Conservation (phyloP, 495 filamentous ascomycete genomes). For the Aspergillus affinis region DNA sequence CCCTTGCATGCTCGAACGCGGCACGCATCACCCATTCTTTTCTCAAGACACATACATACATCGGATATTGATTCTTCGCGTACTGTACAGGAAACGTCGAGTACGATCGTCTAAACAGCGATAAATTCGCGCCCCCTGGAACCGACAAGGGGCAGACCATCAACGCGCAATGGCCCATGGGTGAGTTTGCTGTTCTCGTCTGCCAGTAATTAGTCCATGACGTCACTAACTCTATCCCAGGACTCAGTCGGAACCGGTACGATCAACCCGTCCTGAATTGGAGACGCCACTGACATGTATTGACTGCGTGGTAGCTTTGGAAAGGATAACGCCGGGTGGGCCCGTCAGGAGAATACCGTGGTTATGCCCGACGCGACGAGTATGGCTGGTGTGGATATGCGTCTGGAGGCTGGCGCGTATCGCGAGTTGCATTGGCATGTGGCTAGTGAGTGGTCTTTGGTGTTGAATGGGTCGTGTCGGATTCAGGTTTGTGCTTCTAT, state of each 20-base stretch:
- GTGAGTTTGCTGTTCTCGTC: conserved; percentile 28
- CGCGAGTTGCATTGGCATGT: conserved; percentile 76
- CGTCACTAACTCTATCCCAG: conserved; percentile 18
- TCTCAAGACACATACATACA: no score
- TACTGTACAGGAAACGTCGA: conserved; percentile 46
- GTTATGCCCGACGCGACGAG: conserved; percentile 63
- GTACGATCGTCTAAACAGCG: conserved; percentile 65
- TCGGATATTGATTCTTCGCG: no score
- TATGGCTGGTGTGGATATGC: conserved; percentile 81
- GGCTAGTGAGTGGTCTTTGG: conserved; percentile 63
- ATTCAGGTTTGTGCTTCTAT: no score
- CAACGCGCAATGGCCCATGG: conserved; percentile 73
- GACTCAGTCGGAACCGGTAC: conserved; percentile 59
- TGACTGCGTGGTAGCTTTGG: conserved; percentile 43
- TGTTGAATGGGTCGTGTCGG: conserved; percentile 64
- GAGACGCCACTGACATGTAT: conserved; percentile 8
- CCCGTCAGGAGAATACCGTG: conserved; percentile 62
- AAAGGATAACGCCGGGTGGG: conserved; percentile 61
- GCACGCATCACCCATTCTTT: no score
- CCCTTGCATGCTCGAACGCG: not conserved
- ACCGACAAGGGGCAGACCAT: conserved; percentile 62
- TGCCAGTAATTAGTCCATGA: not conserved
- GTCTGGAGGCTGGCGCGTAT: conserved; percentile 63
- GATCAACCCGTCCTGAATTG: not conserved
- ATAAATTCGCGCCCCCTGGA: conserved; percentile 63